Percentiles rank a stretch among this genome's conserved stretches.
Conservation (phyloP, 371 early-diverging fungal genomes). For the Circinella umbellata region DNA sequence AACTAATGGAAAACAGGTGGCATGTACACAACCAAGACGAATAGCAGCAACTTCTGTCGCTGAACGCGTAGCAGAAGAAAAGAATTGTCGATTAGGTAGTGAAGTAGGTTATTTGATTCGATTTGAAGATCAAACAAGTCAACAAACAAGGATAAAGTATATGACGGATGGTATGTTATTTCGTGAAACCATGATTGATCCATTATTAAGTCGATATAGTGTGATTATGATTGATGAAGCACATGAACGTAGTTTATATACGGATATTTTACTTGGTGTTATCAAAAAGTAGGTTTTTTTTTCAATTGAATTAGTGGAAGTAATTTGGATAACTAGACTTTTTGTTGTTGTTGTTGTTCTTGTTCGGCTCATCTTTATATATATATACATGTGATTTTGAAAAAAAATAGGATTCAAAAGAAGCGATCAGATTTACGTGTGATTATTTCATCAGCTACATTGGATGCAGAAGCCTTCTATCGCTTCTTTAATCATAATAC, state of each 20-base stretch:
- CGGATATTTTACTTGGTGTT: constrained; percentile 86
- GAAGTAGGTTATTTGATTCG: constrained; percentile 79
- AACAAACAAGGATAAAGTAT: constrained; percentile 80
- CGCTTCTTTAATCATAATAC: constrained; percentile 62
- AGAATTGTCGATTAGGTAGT: constrained; percentile 81
- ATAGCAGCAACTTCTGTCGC: constrained; percentile 98
- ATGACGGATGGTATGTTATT: constrained; percentile 94
- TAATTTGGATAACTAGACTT: too few species aligned
- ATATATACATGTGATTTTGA: too few species aligned
- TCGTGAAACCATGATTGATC: constrained; percentile 77
- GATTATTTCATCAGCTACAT: constrained; percentile 83
- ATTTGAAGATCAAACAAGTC: constrained; percentile 73
- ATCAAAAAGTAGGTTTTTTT: constrained; percentile 63
- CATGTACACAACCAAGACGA: constrained; percentile 93
- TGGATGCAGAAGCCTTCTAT: constrained; percentile 71
- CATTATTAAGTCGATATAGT: constrained; percentile 77
- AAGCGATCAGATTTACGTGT: constrained; percentile 66
- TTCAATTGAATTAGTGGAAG: background rate
- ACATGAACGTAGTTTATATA: constrained; percentile 89
- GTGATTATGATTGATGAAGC: constrained; percentile 94
- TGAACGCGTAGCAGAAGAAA: constrained; percentile 93
- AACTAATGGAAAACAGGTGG: constrained; percentile 64
- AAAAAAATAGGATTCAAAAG: constrained; percentile 55
- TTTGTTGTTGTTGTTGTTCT: too few species aligned
- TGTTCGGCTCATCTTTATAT: too few species aligned